Percentiles rank a stretch among this genome's conserved stretches.
Conservation (phyloP, 1,284 basidiomycete genomes). For the Papiliotrema laurentii region DNA sequence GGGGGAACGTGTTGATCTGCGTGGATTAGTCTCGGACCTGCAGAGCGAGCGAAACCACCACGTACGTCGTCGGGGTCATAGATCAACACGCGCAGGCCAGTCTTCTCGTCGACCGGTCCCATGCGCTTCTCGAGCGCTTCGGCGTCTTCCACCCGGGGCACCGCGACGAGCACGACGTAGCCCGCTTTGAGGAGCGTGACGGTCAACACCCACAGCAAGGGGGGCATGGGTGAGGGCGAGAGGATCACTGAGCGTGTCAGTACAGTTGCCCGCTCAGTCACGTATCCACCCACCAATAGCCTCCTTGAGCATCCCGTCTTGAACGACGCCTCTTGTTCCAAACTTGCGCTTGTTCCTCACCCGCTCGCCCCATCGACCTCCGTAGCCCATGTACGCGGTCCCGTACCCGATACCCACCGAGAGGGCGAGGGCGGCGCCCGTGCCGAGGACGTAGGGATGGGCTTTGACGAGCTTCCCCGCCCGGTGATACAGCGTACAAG, state of each 20-base stretch:
- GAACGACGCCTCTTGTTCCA: slow-evolving; percentile 28
- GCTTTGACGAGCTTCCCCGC: slow-evolving; percentile 19
- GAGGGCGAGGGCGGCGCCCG: slow-evolving; percentile 25
- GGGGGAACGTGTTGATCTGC: slow-evolving; percentile 40
- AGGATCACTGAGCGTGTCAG: slow-evolving; percentile 30
- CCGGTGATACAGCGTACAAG: slow-evolving; percentile 10
- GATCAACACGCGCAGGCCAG: slow-evolving; percentile 42
- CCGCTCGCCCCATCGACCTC: slow-evolving; percentile 3
- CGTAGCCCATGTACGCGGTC: slow-evolving; percentile 11
- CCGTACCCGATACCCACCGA: slow-evolving; percentile 33
- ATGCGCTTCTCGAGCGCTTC: slow-evolving; percentile 41
- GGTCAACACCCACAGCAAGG: slow-evolving; percentile 37
- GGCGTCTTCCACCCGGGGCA: slow-evolving; percentile 43
- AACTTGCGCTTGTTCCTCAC: slow-evolving; percentile 13
- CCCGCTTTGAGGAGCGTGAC: slow-evolving; percentile 41
- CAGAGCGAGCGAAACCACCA: background rate
- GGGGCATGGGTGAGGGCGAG: slow-evolving; percentile 39
- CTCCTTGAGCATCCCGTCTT: slow-evolving; percentile 46
- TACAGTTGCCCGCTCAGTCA: background rate
- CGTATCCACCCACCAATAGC: slow-evolving; percentile 40
- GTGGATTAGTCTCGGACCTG: slow-evolving; percentile 3
- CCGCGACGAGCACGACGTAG: slow-evolving; percentile 47
- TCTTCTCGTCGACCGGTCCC: slow-evolving; percentile 34
- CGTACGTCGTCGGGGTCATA: slow-evolving; percentile 46
- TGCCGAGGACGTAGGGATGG: slow-evolving; percentile 30